Conservation (phyloP, 331 rosid species). For the Saraca asoca region DNA sequence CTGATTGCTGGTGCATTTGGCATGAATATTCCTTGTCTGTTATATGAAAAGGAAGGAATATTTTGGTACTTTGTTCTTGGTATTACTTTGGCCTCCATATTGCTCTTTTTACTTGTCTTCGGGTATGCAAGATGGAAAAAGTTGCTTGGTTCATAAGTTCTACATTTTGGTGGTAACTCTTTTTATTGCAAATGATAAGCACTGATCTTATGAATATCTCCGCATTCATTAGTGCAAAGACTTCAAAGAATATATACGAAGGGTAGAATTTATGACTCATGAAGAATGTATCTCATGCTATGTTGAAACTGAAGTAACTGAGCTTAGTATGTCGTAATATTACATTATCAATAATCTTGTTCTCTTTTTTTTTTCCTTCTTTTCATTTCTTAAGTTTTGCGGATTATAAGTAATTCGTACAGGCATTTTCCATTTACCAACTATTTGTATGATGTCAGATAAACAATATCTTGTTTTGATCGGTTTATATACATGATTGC, state of each 20-base stretch:
- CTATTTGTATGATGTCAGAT: background rate
- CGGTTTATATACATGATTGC: slow-evolving; percentile 13
- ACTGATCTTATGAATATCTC: background rate
- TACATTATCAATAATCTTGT: background rate
- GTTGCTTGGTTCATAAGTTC: slow-evolving; percentile 65
- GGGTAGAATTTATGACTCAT: slow-evolving; percentile 1
- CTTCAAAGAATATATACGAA: slow-evolving; percentile 3
- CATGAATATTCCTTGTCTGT: slow-evolving; percentile 62
- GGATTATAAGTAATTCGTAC: background rate
- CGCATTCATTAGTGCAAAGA: background rate
- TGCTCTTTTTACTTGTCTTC: slow-evolving; percentile 62
- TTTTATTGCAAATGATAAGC: no score
- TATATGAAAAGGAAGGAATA: slow-evolving; percentile 36
- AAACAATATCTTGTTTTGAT: background rate
- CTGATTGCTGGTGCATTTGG: slow-evolving; percentile 59
- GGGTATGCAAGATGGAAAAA: slow-evolving; percentile 70
- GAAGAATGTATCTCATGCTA: slow-evolving; percentile 20
- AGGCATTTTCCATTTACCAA: background rate
- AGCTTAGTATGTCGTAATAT: background rate
- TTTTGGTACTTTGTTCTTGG: slow-evolving; percentile 56
- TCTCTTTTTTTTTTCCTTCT: no score
- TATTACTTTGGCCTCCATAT: slow-evolving; percentile 41
- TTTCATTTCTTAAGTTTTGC: no score
- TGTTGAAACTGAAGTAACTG: slow-evolving; percentile 5
- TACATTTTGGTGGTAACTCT: no score